phyloP scores from a whole-genome alignment of 495 filamentous ascomycete species.

The Penicillium daleae region DNA sequence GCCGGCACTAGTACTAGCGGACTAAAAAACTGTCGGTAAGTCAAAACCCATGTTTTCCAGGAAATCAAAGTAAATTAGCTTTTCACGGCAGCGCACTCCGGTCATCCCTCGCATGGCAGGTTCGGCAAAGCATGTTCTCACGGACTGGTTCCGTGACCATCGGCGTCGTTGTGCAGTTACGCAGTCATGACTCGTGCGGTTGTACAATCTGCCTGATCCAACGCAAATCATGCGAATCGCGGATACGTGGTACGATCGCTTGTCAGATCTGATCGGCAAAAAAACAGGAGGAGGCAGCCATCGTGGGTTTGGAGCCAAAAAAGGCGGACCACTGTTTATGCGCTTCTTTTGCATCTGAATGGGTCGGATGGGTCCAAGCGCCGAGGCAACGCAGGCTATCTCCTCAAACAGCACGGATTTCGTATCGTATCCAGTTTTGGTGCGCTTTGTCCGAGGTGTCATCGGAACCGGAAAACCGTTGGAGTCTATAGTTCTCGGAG shows the following conservation, averaged over 20 bases:
- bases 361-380: constrained; percentile 20
- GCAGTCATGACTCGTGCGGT: not conserved
- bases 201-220: not conserved
- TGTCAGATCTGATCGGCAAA: constrained; percentile 19
- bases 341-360: constrained; percentile 7
- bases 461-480: not conserved
- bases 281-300: constrained; percentile 23
- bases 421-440: not conserved
- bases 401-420: not conserved
- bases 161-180: not conserved
- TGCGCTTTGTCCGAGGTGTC: not conserved
- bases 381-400: constrained; percentile 24
- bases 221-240: not conserved
- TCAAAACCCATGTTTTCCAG: constrained; percentile 15
- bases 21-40: constrained; percentile 16
- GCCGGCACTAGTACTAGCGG: not conserved
- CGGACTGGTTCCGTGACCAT: not conserved
- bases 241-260: constrained; percentile 2
- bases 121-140: not conserved
- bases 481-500: not conserved
- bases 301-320: not conserved
- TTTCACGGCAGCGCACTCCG: constrained; percentile 19
- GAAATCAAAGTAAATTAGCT: constrained; percentile 20
- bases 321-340: constrained; percentile 18
- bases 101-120: constrained; percentile 22